Evolutionary conservation across 805 yeast genomes (phyloP), one percentile per base, ranked within the genome.

Genomic region (Hanseniaspora lachancei): DNA sequence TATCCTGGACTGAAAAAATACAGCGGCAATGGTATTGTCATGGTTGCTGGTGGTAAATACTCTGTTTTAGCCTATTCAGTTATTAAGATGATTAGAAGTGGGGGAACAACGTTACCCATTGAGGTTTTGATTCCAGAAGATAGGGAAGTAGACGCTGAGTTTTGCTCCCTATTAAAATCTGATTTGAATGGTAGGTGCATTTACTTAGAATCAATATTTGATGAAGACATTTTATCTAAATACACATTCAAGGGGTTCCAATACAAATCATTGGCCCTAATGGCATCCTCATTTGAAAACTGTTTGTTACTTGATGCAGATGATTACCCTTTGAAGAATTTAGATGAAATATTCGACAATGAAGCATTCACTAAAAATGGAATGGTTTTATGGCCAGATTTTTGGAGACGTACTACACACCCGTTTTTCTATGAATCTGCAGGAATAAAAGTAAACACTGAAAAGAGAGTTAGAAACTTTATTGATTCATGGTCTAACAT

Each of bases 371-470:
- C 63, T 18, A 65, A 73, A 13, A 69, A 72, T 57, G 79, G 82
- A 57, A 68, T 79, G 65, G 68, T 81, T 27, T 66, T 80, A 27
- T 87, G 95, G 91, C 95, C 95, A 1, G 96, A 87, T 68, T 87
- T 81, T 66, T 87, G 95, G 95, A 78, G 82, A 66, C 75, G 95
- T 60, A 80, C 89, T 7, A 85, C 89, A 1, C 78, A 86, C 1
- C 95, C 95, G 6, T 70, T 70, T 40, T 83, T 77, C 62, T 87
- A 84, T 67, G 77, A 78, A 34, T 80, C 87, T 60, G 86, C 86
- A 0, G 85, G 80, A 2, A 70, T 80, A 15, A 61, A 70, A 50
- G 70, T 80, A 1, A 74, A 77, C 32, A 62, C 64, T 47, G 70
- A 59, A 57, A 70, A 60, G 53, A 71, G 67, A 23, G 70, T 70